These are phyloP conservation scores for Fusarium anthophilum DNA, from an alignment of 2,329 filamentous ascomycete species.

Conservation along the genomic window DNA sequence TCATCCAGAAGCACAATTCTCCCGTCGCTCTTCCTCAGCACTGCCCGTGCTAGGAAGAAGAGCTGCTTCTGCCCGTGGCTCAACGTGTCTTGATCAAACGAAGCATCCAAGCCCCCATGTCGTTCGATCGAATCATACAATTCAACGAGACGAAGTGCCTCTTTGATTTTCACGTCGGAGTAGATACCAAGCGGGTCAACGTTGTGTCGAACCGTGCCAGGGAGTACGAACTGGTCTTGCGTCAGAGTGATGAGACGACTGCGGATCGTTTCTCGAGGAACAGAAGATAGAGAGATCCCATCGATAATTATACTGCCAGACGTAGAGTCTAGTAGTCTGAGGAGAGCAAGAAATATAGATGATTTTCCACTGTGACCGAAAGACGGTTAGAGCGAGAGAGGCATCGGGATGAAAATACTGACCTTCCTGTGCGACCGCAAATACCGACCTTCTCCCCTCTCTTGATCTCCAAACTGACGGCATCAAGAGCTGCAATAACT, in stretches of 20 bases:
- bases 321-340: conserved; percentile 58
- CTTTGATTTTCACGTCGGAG: conserved; percentile 50
- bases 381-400: neutral
- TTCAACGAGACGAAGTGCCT: conserved; percentile 54
- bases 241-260: conserved; percentile 56
- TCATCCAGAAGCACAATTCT: conserved; percentile 58
- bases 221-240: conserved; percentile 60
- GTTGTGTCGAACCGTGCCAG: conserved; percentile 58
- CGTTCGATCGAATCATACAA: conserved; percentile 53
- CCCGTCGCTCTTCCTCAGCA: conserved; percentile 51
- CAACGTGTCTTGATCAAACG: conserved; percentile 47
- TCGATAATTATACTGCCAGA: conserved; percentile 55
- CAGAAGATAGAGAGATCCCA: conserved; percentile 50
- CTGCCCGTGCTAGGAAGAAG: conserved; percentile 58
- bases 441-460: conserved; percentile 60
- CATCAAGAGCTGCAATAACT: conserved; percentile 31
- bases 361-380: conserved; percentile 57
- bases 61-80: conserved; percentile 61
- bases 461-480: conserved; percentile 35
- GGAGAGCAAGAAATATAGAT: conserved; percentile 57
- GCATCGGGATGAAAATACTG: neutral
- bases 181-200: conserved; percentile 52
- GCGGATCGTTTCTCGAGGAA: conserved; percentile 56
- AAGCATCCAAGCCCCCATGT: conserved; percentile 50
- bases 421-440: conserved; percentile 60